Percentiles rank a stretch among this genome's conserved stretches.
Conservation (phyloP, 2,329 filamentous ascomycete species). For the Hirsutella rhossiliensis region DNA sequence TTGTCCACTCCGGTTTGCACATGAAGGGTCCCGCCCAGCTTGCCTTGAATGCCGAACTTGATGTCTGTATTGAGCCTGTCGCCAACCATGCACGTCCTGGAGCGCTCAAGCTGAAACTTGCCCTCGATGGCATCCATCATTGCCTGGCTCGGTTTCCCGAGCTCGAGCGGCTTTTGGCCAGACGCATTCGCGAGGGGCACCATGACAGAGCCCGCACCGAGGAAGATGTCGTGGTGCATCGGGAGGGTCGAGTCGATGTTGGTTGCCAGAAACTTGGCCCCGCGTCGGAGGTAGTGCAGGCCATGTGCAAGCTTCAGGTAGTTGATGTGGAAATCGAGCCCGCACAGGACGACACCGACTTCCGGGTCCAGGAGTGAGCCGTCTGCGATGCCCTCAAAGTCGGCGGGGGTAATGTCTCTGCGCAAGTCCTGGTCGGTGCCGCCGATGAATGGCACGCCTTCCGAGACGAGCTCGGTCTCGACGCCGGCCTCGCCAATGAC, state of each 20-base stretch:
- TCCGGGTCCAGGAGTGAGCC: conserved; percentile 69
- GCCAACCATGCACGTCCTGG: conserved; percentile 86
- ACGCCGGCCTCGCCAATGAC: conserved; percentile 86
- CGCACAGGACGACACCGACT: conserved; percentile 79
- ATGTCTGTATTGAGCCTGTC: conserved; percentile 94
- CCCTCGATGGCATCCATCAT: conserved; percentile 99
- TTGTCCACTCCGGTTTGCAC: conserved; percentile 84
- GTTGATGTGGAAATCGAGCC: conserved; percentile 89
- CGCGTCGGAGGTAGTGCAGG: conserved; percentile 72
- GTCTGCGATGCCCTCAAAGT: conserved; percentile 69
- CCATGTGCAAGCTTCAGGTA: conserved; percentile 84
- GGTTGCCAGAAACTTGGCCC: conserved; percentile 82
- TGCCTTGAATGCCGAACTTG: conserved; percentile 83
- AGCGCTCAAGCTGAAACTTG: conserved; percentile 80
- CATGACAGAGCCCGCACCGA: conserved; percentile 76
- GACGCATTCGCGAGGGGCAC: conserved; percentile 67
- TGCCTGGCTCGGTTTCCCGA: conserved; percentile 93
- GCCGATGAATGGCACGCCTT: conserved; percentile 70
- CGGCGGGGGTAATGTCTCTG: conserved; percentile 66
- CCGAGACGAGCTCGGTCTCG: conserved; percentile 73
- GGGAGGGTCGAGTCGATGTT: conserved; percentile 89
- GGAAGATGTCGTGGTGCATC: conserved; percentile 70
- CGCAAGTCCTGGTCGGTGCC: conserved; percentile 72
- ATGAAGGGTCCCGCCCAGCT: conserved; percentile 79
- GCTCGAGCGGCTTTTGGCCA: conserved; percentile 55